Conservation (phyloP, 805 yeast genomes). For the Wickerhamiella azymoides region DNA sequence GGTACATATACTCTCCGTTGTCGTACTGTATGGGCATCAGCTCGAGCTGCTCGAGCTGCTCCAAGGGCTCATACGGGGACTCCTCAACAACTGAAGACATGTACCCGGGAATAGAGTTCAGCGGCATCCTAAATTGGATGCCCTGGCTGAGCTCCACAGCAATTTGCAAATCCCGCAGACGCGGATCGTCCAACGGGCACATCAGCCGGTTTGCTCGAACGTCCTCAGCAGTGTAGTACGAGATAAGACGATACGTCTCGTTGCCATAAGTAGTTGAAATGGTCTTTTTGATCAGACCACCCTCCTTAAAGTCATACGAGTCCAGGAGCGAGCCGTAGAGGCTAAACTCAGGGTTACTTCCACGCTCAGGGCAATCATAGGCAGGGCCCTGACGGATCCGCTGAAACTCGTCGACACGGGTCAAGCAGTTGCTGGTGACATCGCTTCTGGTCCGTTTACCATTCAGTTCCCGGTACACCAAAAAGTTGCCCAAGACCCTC, state of each 20-base stretch:
- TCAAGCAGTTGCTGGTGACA: not conserved
- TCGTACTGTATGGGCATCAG: not conserved
- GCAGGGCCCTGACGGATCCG: conserved; percentile 4
- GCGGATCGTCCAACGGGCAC: conserved; percentile 5
- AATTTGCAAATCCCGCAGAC: not conserved
- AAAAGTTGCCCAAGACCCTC: conserved; percentile 69
- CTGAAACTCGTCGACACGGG: not conserved
- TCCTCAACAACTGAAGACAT: not conserved
- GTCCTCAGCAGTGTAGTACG: conserved; percentile 68
- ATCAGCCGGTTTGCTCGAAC: conserved; percentile 26
- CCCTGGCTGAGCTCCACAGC: conserved; percentile 2
- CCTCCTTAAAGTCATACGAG: conserved; percentile 49
- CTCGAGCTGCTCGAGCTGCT: not conserved
- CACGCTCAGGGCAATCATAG: conserved; percentile 5
- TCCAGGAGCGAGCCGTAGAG: conserved; percentile 45
- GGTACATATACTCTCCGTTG: not conserved
- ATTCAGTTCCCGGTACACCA: conserved; percentile 59
- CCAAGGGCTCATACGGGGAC: not conserved
- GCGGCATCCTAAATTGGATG: conserved; percentile 6
- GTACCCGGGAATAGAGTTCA: not conserved
- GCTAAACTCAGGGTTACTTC: conserved; percentile 12
- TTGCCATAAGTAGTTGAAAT: conserved; percentile 33
- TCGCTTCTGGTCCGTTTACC: not conserved
- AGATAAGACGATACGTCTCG: conserved; percentile 43
- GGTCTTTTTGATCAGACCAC: conserved; percentile 75